Conservation (phyloP, 305 asterid species). For the Plantago coronopus region DNA sequence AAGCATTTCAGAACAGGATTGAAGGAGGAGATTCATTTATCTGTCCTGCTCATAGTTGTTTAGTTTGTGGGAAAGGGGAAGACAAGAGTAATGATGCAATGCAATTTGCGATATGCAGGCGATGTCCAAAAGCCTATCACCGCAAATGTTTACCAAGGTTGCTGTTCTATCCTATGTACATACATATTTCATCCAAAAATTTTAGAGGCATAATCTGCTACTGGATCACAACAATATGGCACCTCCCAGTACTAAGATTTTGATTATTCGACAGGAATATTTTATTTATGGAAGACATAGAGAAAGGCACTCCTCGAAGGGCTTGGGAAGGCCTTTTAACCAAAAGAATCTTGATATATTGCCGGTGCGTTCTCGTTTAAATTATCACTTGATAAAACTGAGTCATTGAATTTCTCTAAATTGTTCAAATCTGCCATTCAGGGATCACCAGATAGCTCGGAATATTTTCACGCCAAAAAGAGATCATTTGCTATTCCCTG, state of each 20-base stretch:
- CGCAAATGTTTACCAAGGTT: constrained; percentile 80
- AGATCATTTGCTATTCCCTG: constrained; percentile 65
- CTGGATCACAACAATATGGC: constrained; percentile 1
- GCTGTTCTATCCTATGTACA: constrained; percentile 12
- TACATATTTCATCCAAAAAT: constrained; percentile 14
- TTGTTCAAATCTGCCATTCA: constrained; percentile 24
- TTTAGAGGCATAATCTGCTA: background rate
- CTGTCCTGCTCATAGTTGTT: constrained; percentile 73
- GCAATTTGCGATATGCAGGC: constrained; percentile 74
- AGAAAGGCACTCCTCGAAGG: constrained; percentile 35
- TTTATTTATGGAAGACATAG: constrained; percentile 36
- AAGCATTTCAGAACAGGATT: constrained; percentile 36
- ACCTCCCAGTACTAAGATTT: constrained; percentile 19
- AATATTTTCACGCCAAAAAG: constrained; percentile 53
- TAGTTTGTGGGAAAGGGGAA: constrained; percentile 52
- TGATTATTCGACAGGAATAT: constrained; percentile 38
- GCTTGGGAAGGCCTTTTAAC: constrained; percentile 62
- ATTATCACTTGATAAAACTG: constrained; percentile 9
- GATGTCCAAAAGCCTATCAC: constrained; percentile 75
- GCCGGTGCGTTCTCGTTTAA: constrained; percentile 44
- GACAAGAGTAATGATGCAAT: constrained; percentile 40
- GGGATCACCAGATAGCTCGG: constrained; percentile 57
- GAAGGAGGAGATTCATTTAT: constrained; percentile 60
- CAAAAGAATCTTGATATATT: constrained; percentile 59
- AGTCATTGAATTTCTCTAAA: constrained; percentile 14